Base-by-base conservation (phyloP, 768 basidiomycete species). In the Pulveroboletus ravenelii region DNA sequence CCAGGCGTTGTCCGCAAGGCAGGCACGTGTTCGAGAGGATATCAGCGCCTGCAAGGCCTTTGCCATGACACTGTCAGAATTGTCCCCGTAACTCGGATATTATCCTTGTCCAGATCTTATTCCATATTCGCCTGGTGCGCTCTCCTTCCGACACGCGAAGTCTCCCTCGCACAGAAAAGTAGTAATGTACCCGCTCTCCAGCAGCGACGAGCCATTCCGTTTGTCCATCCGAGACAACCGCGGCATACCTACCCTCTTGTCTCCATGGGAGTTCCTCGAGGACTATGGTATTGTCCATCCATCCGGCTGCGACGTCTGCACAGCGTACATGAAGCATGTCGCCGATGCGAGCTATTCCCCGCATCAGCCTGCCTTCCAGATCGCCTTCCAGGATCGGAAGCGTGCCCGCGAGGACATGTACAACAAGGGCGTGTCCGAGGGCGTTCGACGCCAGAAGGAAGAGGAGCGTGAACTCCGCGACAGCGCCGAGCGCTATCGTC, bases 231-330 rank as follows among this genome's bases (percentile, higher is more conserved):
- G 67, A 58, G 67, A 68, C 42, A 68, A 39, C 23, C 68, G 68
- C 35, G 64, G 66, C 29, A 51, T 68, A 3, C 67, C 67, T 8
- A 68, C 67, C 3, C 68, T 68, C 20, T 47, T 68, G 32, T 68
- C 70, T 2, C 62, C 68, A 7, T 74, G 73, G 73, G 71, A 72
- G 61, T 68, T 61, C 61, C 63, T 73, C 52, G 64, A 71, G 14
- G 64, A 65, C 55, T 72, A 68, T 48, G 73, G 73, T 23, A 63
- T 74, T 34, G 67, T 74, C 3, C 73, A 74, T 43, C 64, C 68
- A 6, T 64, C 68, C 1, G 74, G 68, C 52, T 74, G 73, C 58
- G 64, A 62, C 17, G 59, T 64, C 13, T 74, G 73, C 52, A 53
- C 66, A 6, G 60, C 64, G 10, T 75, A 74, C 56, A 73, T 70